These are phyloP conservation scores for Orychophragmus violaceus DNA, from an alignment of 345 rosid genomes.

Conservation along the genomic window DNA sequence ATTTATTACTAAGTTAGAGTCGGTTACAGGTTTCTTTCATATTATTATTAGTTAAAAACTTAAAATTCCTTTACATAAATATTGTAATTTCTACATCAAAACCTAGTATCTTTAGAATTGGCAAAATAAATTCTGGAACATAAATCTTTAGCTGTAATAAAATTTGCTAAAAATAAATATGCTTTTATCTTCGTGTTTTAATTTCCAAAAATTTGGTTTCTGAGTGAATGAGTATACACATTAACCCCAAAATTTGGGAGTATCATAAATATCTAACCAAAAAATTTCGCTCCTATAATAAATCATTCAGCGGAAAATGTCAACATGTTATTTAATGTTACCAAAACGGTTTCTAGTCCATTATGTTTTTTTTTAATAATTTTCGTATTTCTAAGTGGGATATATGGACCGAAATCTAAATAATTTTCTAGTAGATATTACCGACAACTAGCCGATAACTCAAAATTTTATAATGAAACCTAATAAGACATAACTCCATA, in stretches of 20 bases:
- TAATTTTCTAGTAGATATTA: too few relatives aligned
- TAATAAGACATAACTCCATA: too few relatives aligned
- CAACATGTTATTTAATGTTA: neutral
- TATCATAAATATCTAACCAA: too few relatives aligned
- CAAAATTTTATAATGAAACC: too few relatives aligned
- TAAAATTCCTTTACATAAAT: neutral
- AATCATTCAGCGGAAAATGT: neutral
- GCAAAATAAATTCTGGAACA: neutral
- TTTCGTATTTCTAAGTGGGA: too few relatives aligned
- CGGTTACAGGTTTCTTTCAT: constrained; percentile 28
- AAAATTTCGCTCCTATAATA: neutral
- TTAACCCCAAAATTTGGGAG: neutral
- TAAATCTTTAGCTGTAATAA: neutral
- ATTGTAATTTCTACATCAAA: neutral
- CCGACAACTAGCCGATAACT: too few relatives aligned
- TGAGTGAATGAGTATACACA: neutral
- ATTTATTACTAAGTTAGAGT: neutral
- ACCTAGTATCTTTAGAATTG: neutral
- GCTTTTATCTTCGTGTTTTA: too few relatives aligned
- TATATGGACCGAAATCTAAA: too few relatives aligned
- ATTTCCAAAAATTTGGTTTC: neutral
- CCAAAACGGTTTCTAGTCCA: neutral
- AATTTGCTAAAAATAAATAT: neutral
- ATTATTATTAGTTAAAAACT: neutral
- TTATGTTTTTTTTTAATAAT: too few relatives aligned